Evolutionary conservation across 2,329 filamentous ascomycete genomes (phyloP), one percentile per base, ranked within the genome.

Genomic region (Aureobasidium subglaciale): DNA sequence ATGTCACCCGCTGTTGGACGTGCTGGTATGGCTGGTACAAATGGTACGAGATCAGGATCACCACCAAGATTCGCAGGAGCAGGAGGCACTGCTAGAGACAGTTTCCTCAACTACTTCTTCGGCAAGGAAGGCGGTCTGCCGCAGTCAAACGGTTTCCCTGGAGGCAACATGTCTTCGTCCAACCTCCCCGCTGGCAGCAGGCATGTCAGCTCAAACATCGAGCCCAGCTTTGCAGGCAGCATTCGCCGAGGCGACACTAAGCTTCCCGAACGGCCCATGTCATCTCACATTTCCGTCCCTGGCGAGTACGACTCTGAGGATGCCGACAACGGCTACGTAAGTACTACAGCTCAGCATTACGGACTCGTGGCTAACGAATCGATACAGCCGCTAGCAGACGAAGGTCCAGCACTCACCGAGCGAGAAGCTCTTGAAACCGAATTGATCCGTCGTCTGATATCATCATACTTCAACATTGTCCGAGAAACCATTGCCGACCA

Each of bases 381-480:
- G 27, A 30, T 20, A 43, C 54, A 68, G 59, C 62, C 62, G 22
- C 46, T 72, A 52, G 67, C 68, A 9, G 65, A 80, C 53, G 82
- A 85, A 59, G 90, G 95, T 67, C 90, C 90, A 30, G 90, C 89
- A 56, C 82, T 99, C 65, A 96, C 91, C 1, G 93, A 99, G 63
- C 88, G 93, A 52, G 93, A 99, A 75, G 88, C 90, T 41, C 88
- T 99, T 77, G 93, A 99, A 75, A 97, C 93, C 9, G 93, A 99
- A 73, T 84, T 99, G 37, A 99, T 99, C 69, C 87, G 92, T 43
- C 88, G 91, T 43, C 82, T 99, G 56, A 99, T 99, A 70, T 95
- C 89, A 29, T 96, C 91, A 1, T 99, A 99, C 78, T 99, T 99
- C 78, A 95, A 96, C 71, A 99, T 99, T 66, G 93, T 99, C 43